phyloP scores from a whole-genome alignment of 257 asterid species.

The Nicotiana attenuata region DNA sequence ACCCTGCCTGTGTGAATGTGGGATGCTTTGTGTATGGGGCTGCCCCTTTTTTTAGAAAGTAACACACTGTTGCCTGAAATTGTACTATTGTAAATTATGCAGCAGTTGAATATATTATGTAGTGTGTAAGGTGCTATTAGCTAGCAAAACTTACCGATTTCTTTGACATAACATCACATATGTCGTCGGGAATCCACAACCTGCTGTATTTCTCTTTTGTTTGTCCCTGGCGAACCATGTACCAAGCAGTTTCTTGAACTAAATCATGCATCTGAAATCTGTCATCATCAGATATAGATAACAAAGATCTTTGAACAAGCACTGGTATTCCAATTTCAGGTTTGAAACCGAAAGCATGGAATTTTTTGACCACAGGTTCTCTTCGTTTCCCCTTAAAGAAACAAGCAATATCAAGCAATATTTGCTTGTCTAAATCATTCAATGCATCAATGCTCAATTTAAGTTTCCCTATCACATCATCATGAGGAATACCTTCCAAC shows the following conservation, averaged over 20 bases:
- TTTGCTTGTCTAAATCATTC: conserved; percentile 9
- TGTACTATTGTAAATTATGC: neutral
- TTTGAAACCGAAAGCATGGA: conserved; percentile 5
- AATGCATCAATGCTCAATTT: conserved; percentile 13
- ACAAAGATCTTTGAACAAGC: conserved; percentile 11
- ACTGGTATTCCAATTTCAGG: conserved; percentile 15
- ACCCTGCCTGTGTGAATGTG: too few relatives aligned
- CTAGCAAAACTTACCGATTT: neutral
- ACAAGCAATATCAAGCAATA: conserved; percentile 17
- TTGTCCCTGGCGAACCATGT: conserved; percentile 5
- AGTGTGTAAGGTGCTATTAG: neutral
- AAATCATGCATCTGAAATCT: conserved; percentile 15
- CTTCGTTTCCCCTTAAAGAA: conserved; percentile 10
- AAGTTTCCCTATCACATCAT: conserved; percentile 12
- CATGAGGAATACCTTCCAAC: conserved; percentile 9
- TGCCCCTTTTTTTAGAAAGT: too few relatives aligned
- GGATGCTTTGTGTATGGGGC: too few relatives aligned
- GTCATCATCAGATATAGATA: conserved; percentile 11
- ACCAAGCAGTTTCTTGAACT: conserved; percentile 13
- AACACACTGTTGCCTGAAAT: neutral
- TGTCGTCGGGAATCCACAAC: conserved; percentile 12
- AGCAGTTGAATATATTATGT: neutral
- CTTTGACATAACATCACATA: conserved; percentile 11
- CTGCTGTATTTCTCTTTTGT: conserved; percentile 11
- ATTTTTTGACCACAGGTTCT: neutral